Percentiles rank a stretch among this genome's conserved stretches.
These are phyloP conservation scores for Lasiodiplodia hormozganensis DNA, from an alignment of 2,329 filamentous ascomycete species.

Conservation along the genomic window DNA sequence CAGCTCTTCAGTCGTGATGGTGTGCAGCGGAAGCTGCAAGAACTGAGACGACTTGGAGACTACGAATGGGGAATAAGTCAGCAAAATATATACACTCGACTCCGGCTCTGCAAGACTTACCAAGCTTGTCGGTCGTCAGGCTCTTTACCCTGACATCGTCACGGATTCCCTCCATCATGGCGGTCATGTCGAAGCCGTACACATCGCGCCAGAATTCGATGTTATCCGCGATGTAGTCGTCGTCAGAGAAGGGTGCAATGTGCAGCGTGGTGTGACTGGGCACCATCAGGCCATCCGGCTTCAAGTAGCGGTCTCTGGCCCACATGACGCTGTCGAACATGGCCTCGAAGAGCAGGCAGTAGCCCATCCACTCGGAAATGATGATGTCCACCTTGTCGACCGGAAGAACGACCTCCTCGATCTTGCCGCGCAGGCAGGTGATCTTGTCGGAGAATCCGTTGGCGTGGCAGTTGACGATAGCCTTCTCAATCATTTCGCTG, in stretches of 20 bases:
- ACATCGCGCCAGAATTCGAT: conserved; percentile 89
- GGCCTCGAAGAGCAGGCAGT: conserved; percentile 89
- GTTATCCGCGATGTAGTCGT: conserved; percentile 78
- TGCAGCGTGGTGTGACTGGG: conserved; percentile 85
- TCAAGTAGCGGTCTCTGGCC: conserved; percentile 86
- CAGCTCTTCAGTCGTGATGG: conserved; percentile 73
- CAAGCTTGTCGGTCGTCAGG: conserved; percentile 57
- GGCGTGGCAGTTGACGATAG: conserved; percentile 80
- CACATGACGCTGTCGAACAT: conserved; percentile 94
- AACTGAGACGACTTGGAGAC: conserved; percentile 66
- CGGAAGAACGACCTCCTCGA: conserved; percentile 81
- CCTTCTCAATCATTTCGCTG: conserved; percentile 86
- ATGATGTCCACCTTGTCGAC: conserved; percentile 89
- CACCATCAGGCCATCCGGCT: conserved; percentile 79
- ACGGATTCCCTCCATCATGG: conserved; percentile 83
- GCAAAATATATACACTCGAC: conserved; percentile 31
- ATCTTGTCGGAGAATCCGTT: conserved; percentile 79
- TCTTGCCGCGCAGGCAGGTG: conserved; percentile 81
- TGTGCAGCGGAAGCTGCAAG: conserved; percentile 78
- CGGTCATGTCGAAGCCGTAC: conserved; percentile 92
- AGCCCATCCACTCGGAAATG: conserved; percentile 98
- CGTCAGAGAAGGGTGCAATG: conserved; percentile 79
- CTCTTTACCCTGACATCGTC: conserved; percentile 64
- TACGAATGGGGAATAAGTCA: conserved; percentile 42
- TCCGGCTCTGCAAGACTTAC: conserved; percentile 37